Evolutionary conservation across 2,329 filamentous ascomycete species (phyloP).

Genomic region (Lanzia echinophila): DNA sequence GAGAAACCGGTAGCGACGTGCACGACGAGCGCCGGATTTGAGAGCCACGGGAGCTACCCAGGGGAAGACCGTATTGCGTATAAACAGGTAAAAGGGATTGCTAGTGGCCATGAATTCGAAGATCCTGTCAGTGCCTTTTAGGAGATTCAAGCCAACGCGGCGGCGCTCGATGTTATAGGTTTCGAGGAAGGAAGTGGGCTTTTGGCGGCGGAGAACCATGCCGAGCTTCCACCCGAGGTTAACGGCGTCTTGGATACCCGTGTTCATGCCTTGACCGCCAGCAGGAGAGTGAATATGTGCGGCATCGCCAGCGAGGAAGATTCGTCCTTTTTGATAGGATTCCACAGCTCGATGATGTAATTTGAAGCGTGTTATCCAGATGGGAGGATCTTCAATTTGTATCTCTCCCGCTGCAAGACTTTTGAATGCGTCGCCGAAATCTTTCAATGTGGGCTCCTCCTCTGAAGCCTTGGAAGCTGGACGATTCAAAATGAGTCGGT

Average conservation of each 20-base stretch:
- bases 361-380: slow-evolving; percentile 40
- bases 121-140: slow-evolving; percentile 36
- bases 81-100: slow-evolving; percentile 30
- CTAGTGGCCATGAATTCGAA: slow-evolving; percentile 35
- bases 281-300: slow-evolving; percentile 33
- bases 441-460: slow-evolving; percentile 25
- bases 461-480: slow-evolving; percentile 8
- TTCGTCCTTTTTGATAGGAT: slow-evolving; percentile 37
- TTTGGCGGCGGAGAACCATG: slow-evolving; percentile 25
- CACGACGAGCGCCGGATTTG: slow-evolving; percentile 17
- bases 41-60: slow-evolving; percentile 34
- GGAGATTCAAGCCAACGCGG: slow-evolving; percentile 38
- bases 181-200: slow-evolving; percentile 37
- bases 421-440: slow-evolving; percentile 30
- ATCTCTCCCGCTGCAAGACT: slow-evolving; percentile 25
- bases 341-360: slow-evolving; percentile 38
- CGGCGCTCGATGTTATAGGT: slow-evolving; percentile 43
- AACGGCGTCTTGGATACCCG: slow-evolving; percentile 31
- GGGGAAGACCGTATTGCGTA: slow-evolving; percentile 38
- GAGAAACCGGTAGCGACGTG: slow-evolving; percentile 30
- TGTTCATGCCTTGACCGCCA: slow-evolving; percentile 36
- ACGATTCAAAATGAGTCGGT: slow-evolving; percentile 27
- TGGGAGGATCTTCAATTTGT: slow-evolving; percentile 23
- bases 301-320: slow-evolving; percentile 32
- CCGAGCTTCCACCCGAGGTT: slow-evolving; percentile 34